Conservation (phyloP, 2,329 filamentous ascomycete genomes). For the Alternaria triticina region DNA sequence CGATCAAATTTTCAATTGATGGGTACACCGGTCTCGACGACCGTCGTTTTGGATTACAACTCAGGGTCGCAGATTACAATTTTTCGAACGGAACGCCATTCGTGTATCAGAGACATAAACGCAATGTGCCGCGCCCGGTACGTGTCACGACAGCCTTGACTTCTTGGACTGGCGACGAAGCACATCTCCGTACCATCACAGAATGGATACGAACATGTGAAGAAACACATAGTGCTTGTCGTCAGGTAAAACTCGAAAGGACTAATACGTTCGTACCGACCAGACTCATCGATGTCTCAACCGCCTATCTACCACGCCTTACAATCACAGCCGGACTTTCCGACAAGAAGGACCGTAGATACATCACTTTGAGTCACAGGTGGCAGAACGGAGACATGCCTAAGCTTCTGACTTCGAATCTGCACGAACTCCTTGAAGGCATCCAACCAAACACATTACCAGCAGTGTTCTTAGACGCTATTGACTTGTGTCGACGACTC, state of each 20-base stretch:
- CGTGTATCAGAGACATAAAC: too few species aligned
- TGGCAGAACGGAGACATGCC: not conserved
- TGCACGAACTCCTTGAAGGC: rapidly evolving
- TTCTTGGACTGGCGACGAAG: not conserved
- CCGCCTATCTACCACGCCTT: not conserved
- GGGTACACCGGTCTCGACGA: too few species aligned
- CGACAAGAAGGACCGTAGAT: not conserved
- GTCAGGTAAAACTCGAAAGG: rapidly evolving
- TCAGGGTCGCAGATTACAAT: not conserved
- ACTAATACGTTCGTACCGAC: not conserved
- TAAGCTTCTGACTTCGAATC: not conserved
- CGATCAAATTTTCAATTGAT: too few species aligned
- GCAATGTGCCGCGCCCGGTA: rapidly evolving
- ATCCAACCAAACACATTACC: not conserved
- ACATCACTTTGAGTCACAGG: not conserved
- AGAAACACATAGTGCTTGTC: not conserved
- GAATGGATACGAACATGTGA: not conserved
- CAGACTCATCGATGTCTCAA: not conserved
- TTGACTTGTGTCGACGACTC: not conserved
- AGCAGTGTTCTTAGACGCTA: not conserved
- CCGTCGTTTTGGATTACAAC: too few species aligned
- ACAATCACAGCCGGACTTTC: rapidly evolving
- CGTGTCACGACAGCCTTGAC: not conserved
- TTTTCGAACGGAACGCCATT: too few species aligned
- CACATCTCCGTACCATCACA: not conserved